Conservation (phyloP, 176 grass and related monocot species). For the Metroxylon sagu region DNA sequence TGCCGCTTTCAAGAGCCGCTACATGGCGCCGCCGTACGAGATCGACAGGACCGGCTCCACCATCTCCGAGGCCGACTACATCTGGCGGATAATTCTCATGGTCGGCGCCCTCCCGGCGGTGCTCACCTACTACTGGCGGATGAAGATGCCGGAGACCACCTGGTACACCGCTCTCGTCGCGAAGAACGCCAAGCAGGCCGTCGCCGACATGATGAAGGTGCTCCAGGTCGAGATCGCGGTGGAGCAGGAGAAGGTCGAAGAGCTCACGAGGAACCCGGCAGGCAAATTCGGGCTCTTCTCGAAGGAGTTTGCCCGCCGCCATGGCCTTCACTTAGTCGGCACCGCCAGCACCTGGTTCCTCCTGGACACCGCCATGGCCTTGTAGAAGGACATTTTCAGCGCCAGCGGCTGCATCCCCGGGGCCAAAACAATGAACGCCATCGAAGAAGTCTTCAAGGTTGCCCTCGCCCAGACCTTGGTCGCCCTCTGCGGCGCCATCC, state of each 20-base stretch:
- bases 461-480: slow-evolving; percentile 49
- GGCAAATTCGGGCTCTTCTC: slow-evolving; percentile 45
- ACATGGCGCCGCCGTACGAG: background rate
- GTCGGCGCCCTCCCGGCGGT: slow-evolving; percentile 1
- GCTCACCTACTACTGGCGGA: slow-evolving; percentile 56
- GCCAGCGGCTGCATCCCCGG: too few species aligned
- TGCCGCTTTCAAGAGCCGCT: background rate
- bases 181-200: slow-evolving; percentile 38
- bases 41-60: background rate
- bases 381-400: too few species aligned
- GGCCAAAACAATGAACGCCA: slow-evolving; percentile 42
- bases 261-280: background rate
- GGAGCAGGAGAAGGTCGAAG: slow-evolving; percentile 11
- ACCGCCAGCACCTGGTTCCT: too few species aligned
- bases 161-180: slow-evolving; percentile 65
- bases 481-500: slow-evolving; percentile 70
- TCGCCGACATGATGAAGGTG: slow-evolving; percentile 51
- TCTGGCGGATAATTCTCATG: too few species aligned
- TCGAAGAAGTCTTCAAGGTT: slow-evolving; percentile 53
- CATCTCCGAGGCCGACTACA: background rate
- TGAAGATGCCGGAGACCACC: slow-evolving; percentile 68
- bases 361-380: too few species aligned
- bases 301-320: slow-evolving; percentile 27
- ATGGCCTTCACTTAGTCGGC: too few species aligned
- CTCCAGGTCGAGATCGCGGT: slow-evolving; percentile 38